Base-by-base conservation (phyloP, 768 basidiomycete species). In the Lepiota brunneoincarnata region DNA sequence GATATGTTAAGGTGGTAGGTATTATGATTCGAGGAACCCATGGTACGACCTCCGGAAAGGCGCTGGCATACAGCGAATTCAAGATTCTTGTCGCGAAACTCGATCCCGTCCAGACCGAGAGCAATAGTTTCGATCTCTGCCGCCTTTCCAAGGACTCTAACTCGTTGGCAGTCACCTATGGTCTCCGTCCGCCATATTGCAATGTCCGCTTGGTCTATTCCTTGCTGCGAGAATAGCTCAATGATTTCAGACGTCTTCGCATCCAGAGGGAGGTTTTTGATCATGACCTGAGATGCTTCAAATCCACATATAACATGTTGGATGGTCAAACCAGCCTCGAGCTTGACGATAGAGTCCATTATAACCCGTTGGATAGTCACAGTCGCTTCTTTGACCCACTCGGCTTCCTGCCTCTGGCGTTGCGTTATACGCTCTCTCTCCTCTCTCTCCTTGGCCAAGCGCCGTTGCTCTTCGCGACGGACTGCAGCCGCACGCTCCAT, bases 1-100 rank as follows among this genome's bases (percentile, higher is more conserved):
- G 73, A 75, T 40, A 85, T 71, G 0, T 72, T 74, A 46, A 86
- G 60, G 35, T 72, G 68, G 11, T 80, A 69, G 3, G 64, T 41
- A 24, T 70, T 68, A 2, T 66, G 67, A 4, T 58, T 58, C 2
- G 67, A 59, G 7, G 64, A 67, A 17, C 61, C 74, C 81, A 82
- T 81, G 6, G 72, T 70, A 34, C 46, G 53, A 36, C 72, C 72
- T 11, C 69, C 55, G 49, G 67, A 67, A 31, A 69, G 68, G 44
- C 72, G 74, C 35, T 74, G 63, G 39, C 68, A 67, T 26, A 78
- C 66, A 58, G 77, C 75, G 37, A 83, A 74, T 6, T 59, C 60
- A 6, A 84, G 64, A 0, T 42, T 59, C 26, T 77, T 69, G 1
- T 76, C 68, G 5, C 75, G 67, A 51, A 84, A 81, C 28, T 77